phyloP scores from a whole-genome alignment of 371 early-diverging fungal species.

The Mucor lusitanicus region DNA sequence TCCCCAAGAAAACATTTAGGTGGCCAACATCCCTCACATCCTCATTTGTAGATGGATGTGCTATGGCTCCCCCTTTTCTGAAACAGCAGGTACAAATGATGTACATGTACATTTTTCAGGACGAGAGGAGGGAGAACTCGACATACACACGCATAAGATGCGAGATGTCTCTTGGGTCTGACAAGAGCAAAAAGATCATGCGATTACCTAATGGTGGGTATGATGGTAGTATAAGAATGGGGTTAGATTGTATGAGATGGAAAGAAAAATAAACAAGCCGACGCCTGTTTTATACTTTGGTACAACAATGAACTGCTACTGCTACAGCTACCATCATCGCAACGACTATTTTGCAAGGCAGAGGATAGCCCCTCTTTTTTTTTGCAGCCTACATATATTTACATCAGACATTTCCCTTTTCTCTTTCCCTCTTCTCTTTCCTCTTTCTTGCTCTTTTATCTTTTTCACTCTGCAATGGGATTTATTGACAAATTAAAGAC shows the following conservation, averaged over 20 bases:
- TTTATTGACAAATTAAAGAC: constrained; percentile 23
- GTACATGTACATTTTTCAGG: not conserved
- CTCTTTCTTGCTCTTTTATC: not conserved
- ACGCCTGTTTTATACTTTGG: not conserved
- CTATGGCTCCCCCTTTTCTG: not conserved
- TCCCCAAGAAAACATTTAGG: too few relatives aligned
- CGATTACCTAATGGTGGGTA: not conserved
- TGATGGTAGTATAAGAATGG: not conserved
- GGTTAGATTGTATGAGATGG: not conserved
- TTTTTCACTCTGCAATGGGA: constrained; percentile 8
- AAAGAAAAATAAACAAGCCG: not conserved
- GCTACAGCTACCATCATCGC: not conserved
- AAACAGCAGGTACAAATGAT: not conserved
- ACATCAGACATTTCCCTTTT: not conserved
- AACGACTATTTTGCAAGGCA: not conserved
- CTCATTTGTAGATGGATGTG: too few relatives aligned
- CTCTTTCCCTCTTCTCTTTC: not conserved
- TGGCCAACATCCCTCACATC: too few relatives aligned
- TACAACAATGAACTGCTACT: not conserved
- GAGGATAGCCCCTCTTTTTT: not conserved
- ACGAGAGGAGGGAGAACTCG: not conserved
- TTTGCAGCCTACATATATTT: not conserved
- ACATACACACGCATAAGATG: not conserved
- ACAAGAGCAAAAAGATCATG: not conserved
- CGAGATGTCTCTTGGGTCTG: not conserved